A percentile compares a stretch with the other conserved stretches of the same genome.
Evolutionary conservation across 371 early-diverging fungal genomes (phyloP).

Genomic region (Zychaea mexicana): DNA sequence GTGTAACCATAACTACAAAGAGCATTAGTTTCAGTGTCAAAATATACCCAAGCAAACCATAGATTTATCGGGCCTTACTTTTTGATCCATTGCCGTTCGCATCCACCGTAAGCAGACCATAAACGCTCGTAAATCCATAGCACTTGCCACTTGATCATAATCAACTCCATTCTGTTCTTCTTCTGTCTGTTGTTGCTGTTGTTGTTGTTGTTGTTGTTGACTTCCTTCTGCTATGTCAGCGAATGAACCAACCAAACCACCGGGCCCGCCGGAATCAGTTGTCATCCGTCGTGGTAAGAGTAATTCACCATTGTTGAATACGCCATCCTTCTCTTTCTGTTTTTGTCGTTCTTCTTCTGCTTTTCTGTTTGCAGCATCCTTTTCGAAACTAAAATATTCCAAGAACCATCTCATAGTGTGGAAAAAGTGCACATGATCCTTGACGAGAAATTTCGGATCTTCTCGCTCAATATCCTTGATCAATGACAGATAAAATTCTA

Average conservation of each 20-base stretch:
- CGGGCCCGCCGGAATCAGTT: neutral
- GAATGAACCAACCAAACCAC: neutral
- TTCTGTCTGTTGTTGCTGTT: neutral
- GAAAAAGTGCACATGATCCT: conserved; percentile 46
- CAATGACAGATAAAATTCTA: conserved; percentile 60
- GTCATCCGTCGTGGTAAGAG: neutral
- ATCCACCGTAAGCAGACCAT: conserved; percentile 55
- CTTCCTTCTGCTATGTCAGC: too few species aligned
- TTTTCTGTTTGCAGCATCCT: conserved; percentile 15
- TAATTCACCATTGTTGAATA: neutral
- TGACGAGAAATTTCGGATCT: conserved; percentile 53
- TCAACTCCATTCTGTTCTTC: conserved; percentile 31
- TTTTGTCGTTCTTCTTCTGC: conserved; percentile 3
- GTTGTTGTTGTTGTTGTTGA: neutral
- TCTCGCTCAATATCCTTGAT: conserved; percentile 65
- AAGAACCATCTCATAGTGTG: conserved; percentile 44
- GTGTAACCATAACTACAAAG: conserved; percentile 40
- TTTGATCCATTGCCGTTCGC: conserved; percentile 50
- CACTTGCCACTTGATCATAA: conserved; percentile 59
- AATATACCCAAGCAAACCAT: neutral
- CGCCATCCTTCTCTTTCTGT: neutral
- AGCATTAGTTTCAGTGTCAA: neutral
- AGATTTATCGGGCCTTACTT: conserved; percentile 27
- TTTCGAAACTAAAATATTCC: conserved; percentile 32
- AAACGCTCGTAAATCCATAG: conserved; percentile 54